These are phyloP conservation scores for Ophiostoma tasmaniense DNA, from an alignment of 2,329 filamentous ascomycete genomes.

Conservation along the genomic window DNA sequence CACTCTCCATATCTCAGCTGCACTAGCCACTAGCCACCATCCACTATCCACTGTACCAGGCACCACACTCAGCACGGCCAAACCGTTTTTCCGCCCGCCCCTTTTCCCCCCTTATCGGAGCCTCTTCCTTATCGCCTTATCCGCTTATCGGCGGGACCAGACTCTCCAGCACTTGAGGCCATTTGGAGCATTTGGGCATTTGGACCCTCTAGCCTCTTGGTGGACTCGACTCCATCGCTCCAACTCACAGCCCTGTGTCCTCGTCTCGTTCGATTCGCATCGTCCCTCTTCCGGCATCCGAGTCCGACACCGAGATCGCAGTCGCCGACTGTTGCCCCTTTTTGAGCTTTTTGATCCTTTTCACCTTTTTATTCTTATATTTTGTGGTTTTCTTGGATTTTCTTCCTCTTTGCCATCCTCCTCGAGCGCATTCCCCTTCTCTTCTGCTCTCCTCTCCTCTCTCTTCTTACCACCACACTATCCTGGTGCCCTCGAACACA, in stretches of 20 bases:
- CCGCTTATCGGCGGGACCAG: slow-evolving; percentile 2
- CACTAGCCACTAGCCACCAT: not conserved
- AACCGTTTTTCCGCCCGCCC: slow-evolving; percentile 12
- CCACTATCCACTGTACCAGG: not conserved
- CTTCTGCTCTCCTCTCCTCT: not conserved
- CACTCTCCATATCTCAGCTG: not conserved
- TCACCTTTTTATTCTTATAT: not conserved
- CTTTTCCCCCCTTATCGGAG: slow-evolving; percentile 5
- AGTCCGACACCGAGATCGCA: slow-evolving; percentile 2
- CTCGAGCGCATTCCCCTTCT: not conserved
- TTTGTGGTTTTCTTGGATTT: not conserved
- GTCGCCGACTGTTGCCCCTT: not conserved
- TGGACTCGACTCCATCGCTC: not conserved
- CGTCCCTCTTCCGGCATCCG: slow-evolving; percentile 5
- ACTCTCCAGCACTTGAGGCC: slow-evolving; percentile 1
- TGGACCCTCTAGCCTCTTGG: not conserved
- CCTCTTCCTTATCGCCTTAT: slow-evolving; percentile 10
- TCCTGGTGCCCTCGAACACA: not conserved
- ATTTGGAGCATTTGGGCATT: not conserved
- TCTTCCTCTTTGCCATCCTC: not conserved
- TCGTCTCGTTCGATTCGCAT: not conserved
- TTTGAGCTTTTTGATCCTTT: not conserved
- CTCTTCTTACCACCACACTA: not conserved
- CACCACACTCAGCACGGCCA: not conserved
- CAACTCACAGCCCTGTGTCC: slow-evolving; percentile 2